Evolutionary conservation across 305 asterid species (phyloP), one percentile per base, ranked within the genome.

Genomic region (Fraxinus floribunda): DNA sequence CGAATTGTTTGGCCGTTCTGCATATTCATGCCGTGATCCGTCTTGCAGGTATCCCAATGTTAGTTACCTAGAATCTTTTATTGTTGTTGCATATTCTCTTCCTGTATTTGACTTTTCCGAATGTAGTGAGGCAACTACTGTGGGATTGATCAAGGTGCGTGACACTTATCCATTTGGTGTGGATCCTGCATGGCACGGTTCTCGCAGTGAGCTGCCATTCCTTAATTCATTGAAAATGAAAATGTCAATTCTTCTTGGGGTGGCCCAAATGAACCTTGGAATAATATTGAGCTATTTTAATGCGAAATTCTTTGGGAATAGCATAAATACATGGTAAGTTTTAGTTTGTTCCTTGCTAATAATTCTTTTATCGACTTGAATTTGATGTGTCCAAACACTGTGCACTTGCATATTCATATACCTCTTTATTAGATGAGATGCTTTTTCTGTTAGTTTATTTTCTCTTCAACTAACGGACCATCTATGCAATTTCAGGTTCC

Each of bases 141-240:
- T 91, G 75, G 98, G 98, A 86, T 85, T 94, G 91, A 95, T 95
- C 86, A 92, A 88, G 91, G 91, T 84, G 81, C 88, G 90, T 76
- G 94, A 88, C 90, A 92, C 98, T 85, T 95, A 95, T 80, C 95
- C 98, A 72, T 93, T 95, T 83, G 98, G 98, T 44, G 91, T 91
- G 77, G 98, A 95, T 89, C 98, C 98, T 81, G 95, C 90, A 76
- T 95, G 98, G 98, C 94, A 95, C 86, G 98, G 98, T 78, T 8
- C 93, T 76, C 97, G 98, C 81, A 95, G 95, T 84, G 98, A 95
- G 85, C 84, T 95, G 84, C 95, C 98, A 35, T 92, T 92, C 84
- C 96, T 95, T 35, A 95, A 95, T 86, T 95, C 98, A 55, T 83
- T 93, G 82, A 95, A 93, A 89, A 95, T 95, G 98, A 95, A 95